Evolutionary conservation across 768 basidiomycete species (phyloP).

Genomic region (Pholiota conissans): DNA sequence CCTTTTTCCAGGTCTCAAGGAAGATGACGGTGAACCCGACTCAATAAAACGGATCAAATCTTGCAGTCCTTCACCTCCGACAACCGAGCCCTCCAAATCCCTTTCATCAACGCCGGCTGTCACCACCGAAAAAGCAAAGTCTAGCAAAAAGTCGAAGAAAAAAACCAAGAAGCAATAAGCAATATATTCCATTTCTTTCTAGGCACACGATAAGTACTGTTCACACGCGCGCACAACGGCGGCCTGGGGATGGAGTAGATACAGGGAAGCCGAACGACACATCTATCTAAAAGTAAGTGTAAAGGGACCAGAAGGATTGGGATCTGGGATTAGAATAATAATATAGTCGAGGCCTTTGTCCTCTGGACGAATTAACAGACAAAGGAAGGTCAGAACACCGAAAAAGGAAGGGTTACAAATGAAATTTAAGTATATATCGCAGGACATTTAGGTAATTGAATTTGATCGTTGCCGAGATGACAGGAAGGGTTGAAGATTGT

Average conservation of each 20-base stretch:
- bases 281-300: slow-evolving; percentile 4
- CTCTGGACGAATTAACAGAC: not conserved
- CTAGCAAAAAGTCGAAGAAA: slow-evolving; percentile 32
- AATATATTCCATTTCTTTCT: not conserved
- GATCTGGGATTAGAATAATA: not conserved
- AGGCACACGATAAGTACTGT: not conserved
- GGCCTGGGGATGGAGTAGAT: not conserved
- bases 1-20: slow-evolving; percentile 33
- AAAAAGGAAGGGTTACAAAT: not conserved
- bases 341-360: not conserved
- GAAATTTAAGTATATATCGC: not conserved
- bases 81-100: slow-evolving; percentile 7
- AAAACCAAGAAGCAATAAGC: slow-evolving; percentile 26
- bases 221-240: not conserved
- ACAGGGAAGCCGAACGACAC: not conserved
- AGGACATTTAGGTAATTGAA: not conserved
- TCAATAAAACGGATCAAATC: slow-evolving; percentile 13
- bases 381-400: not conserved
- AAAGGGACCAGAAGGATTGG: not conserved
- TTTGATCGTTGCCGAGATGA: not conserved
- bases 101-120: slow-evolving; percentile 1
- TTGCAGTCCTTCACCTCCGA: slow-evolving; percentile 6
- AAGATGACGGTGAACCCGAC: slow-evolving; percentile 18
- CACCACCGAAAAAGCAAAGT: slow-evolving; percentile 10
- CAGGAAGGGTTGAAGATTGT: not conserved